phyloP scores from a whole-genome alignment of 257 asterid genomes.

The Agastache rugosa region DNA sequence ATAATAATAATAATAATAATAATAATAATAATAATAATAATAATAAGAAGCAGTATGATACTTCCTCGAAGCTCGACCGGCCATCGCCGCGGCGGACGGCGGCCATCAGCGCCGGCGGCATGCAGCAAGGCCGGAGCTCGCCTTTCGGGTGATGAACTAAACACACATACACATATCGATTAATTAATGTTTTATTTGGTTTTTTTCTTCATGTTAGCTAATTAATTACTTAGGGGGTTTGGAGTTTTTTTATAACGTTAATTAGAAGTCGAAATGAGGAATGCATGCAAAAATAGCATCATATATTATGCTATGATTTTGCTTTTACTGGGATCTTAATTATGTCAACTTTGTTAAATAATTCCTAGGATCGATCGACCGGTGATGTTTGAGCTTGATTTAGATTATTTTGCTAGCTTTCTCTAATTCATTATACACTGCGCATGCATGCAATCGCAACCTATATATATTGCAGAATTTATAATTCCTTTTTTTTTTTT shows the following conservation, averaged over 20 bases:
- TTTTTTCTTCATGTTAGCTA: slow-evolving; percentile 12
- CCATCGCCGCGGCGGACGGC: slow-evolving; percentile 51
- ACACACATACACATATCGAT: not conserved
- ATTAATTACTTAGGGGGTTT: slow-evolving; percentile 28
- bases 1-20: too few species aligned
- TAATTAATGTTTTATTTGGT: not conserved
- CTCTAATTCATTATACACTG: not conserved
- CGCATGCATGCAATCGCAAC: slow-evolving; percentile 44
- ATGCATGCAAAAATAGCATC: slow-evolving; percentile 1
- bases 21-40: too few species aligned
- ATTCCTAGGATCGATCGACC: slow-evolving; percentile 25
- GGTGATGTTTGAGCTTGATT: slow-evolving; percentile 26
- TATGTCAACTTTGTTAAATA: slow-evolving; percentile 24
- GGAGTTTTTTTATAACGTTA: not conserved
- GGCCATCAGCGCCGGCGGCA: slow-evolving; percentile 49
- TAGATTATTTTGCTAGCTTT: slow-evolving; percentile 20
- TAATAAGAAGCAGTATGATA: slow-evolving; percentile 47
- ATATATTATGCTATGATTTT: slow-evolving; percentile 22
- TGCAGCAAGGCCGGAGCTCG: slow-evolving; percentile 57
- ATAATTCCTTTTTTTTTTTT: not conserved
- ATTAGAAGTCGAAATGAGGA: slow-evolving; percentile 24
- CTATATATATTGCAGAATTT: slow-evolving; percentile 20
- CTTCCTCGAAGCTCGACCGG: slow-evolving; percentile 47
- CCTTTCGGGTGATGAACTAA: slow-evolving; percentile 52
- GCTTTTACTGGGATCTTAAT: slow-evolving; percentile 18